Percentiles rank a stretch among this genome's conserved stretches.
Evolutionary conservation across 2,329 filamentous ascomycete species (phyloP).

Genomic region (Claviceps sp.): DNA sequence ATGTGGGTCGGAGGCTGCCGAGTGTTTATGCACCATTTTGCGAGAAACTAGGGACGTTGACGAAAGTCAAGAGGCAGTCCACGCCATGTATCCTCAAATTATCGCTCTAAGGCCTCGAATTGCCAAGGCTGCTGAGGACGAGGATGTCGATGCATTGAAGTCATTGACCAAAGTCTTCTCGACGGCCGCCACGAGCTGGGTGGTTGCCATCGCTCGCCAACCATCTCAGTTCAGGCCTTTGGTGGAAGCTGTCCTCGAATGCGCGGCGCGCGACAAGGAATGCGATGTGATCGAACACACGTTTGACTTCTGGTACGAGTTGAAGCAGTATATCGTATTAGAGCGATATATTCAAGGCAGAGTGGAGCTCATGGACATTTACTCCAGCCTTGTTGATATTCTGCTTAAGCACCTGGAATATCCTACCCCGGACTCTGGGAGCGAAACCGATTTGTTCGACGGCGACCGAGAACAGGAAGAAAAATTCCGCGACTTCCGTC

Average conservation of each 20-base stretch:
- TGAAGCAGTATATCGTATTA: constrained; percentile 89
- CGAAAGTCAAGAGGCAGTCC: constrained; percentile 71
- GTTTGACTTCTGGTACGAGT: constrained; percentile 95
- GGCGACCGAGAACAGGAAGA: constrained; percentile 93
- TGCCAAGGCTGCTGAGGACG: constrained; percentile 57
- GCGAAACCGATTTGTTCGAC: constrained; percentile 78
- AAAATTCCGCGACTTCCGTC: constrained; percentile 90
- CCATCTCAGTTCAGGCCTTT: constrained; percentile 69
- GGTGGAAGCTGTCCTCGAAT: constrained; percentile 87
- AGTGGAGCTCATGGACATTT: constrained; percentile 64
- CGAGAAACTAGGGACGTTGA: constrained; percentile 89
- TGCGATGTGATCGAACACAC: constrained; percentile 86
- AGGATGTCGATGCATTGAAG: constrained; percentile 77
- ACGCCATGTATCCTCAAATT: constrained; percentile 68
- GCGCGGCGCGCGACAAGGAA: constrained; percentile 73
- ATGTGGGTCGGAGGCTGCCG: constrained; percentile 77
- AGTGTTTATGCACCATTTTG: constrained; percentile 86
- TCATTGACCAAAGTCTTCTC: constrained; percentile 82
- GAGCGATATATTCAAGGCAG: constrained; percentile 80
- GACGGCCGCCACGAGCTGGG: constrained; percentile 90
- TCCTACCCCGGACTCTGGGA: constrained; percentile 59
- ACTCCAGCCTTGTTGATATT: constrained; percentile 80
- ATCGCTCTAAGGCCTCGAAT: constrained; percentile 68
- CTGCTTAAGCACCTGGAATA: constrained; percentile 86
- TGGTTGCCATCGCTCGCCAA: constrained; percentile 76